phyloP scores from a whole-genome alignment of 768 basidiomycete species.

The Sarcodon sp. region DNA sequence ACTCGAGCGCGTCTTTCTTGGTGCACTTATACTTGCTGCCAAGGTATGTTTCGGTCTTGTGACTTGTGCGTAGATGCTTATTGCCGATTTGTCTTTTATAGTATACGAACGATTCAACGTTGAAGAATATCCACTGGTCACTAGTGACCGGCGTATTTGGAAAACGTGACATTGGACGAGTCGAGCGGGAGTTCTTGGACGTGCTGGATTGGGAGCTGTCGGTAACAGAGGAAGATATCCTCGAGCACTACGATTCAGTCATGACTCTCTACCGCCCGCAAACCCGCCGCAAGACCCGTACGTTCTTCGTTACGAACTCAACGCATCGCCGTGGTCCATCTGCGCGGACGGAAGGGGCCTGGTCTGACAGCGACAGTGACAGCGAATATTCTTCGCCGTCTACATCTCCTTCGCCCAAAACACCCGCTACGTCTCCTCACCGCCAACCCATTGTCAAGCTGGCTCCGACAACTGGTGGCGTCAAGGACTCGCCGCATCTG shows the following conservation, averaged over 20 bases:
- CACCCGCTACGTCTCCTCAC: no score
- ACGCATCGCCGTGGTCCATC: no score
- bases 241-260: constrained; percentile 29
- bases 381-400: no score
- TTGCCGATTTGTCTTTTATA: constrained; percentile 11
- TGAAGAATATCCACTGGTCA: constrained; percentile 88
- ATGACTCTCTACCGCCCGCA: constrained; percentile 12
- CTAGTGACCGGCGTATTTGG: constrained; percentile 76
- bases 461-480: no score
- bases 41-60: constrained; percentile 35
- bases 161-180: constrained; percentile 68
- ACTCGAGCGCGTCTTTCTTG: constrained; percentile 81
- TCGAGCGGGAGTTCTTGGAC: constrained; percentile 73
- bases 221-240: constrained; percentile 50
- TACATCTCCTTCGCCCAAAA: no score
- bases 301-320: no score
- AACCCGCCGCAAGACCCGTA: no score
- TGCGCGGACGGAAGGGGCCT: no score
- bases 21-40: constrained; percentile 74
- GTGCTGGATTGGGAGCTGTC: constrained; percentile 68
- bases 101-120: constrained; percentile 82
- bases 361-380: no score
- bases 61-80: neutral
- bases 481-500: no score
- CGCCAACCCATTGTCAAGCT: no score